Evolutionary conservation across 257 asterid genomes (phyloP).

Genomic region (Linderniella brevidens): DNA sequence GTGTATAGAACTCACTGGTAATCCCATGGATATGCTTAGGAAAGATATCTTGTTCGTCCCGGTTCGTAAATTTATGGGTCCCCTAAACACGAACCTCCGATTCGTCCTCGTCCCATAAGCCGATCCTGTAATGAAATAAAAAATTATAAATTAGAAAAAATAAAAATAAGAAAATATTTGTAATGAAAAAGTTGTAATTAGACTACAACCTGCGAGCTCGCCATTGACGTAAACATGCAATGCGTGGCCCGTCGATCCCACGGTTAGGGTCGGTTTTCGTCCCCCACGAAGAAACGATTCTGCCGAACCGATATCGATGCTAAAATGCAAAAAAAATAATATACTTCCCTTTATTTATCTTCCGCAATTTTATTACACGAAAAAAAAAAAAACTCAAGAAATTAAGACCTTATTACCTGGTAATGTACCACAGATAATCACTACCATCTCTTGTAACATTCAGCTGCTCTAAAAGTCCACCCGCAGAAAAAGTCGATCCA

Average conservation of each 20-base stretch:
- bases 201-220: slow-evolving; percentile 37
- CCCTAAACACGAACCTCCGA: slow-evolving; percentile 38
- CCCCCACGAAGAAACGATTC: slow-evolving; percentile 61
- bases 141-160: not conserved
- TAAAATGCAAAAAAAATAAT: slow-evolving; percentile 12
- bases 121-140: slow-evolving; percentile 20
- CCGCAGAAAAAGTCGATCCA: slow-evolving; percentile 23
- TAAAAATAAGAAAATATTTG: no score
- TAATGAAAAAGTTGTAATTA: not conserved
- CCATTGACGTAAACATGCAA: slow-evolving; percentile 74
- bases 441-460: slow-evolving; percentile 62
- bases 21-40: slow-evolving; percentile 73
- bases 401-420: slow-evolving; percentile 38
- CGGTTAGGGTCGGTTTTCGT: slow-evolving; percentile 38
- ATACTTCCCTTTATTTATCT: not conserved
- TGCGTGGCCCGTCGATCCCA: slow-evolving; percentile 82
- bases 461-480: slow-evolving; percentile 65
- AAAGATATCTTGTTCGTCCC: slow-evolving; percentile 75
- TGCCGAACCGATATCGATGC: slow-evolving; percentile 46
- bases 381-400: not conserved
- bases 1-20: slow-evolving; percentile 41
- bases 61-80: slow-evolving; percentile 37
- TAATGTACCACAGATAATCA: slow-evolving; percentile 81
- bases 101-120: slow-evolving; percentile 43
- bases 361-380: no score